These are phyloP conservation scores for Globisporangium cystogenes DNA, from an alignment of 352 stramenopile genomes.

Conservation along the genomic window DNA sequence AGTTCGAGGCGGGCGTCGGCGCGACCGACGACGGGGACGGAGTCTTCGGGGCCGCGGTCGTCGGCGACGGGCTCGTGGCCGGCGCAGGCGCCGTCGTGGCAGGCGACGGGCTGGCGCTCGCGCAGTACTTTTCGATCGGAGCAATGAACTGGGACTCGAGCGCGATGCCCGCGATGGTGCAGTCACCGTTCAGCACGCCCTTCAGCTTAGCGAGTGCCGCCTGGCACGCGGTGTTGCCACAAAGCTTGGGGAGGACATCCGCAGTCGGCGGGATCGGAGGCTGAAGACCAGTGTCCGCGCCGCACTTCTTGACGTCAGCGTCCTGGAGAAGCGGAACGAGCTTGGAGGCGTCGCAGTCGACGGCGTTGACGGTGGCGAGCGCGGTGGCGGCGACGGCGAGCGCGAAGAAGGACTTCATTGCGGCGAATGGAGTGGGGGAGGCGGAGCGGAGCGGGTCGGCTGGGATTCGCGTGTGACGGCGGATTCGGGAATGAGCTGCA, in stretches of 20 bases:
- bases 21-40: not conserved
- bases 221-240: conserved; percentile 16
- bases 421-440: not conserved
- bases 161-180: conserved; percentile 9
- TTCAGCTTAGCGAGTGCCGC: conserved; percentile 12
- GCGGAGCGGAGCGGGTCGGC: no score
- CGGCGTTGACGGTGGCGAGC: conserved; percentile 1
- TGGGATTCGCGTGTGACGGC: conserved; percentile 1
- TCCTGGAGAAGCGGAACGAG: conserved; percentile 1
- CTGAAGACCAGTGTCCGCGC: conserved; percentile 17
- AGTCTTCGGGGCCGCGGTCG: not conserved
- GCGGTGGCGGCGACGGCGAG: not conserved
- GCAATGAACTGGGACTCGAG: conserved; percentile 16
- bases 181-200: conserved; percentile 19
- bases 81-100: not conserved
- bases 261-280: not conserved
- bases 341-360: not conserved
- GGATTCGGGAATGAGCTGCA: conserved; percentile 6
- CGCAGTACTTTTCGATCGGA: conserved; percentile 1
- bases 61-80: no score
- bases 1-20: not conserved
- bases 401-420: conserved; percentile 10
- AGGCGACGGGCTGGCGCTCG: not conserved
- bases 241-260: conserved; percentile 18
- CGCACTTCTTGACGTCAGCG: conserved; percentile 1